phyloP scores from a whole-genome alignment of 2,329 filamentous ascomycete genomes.

The Uncinocarpus reesii region DNA sequence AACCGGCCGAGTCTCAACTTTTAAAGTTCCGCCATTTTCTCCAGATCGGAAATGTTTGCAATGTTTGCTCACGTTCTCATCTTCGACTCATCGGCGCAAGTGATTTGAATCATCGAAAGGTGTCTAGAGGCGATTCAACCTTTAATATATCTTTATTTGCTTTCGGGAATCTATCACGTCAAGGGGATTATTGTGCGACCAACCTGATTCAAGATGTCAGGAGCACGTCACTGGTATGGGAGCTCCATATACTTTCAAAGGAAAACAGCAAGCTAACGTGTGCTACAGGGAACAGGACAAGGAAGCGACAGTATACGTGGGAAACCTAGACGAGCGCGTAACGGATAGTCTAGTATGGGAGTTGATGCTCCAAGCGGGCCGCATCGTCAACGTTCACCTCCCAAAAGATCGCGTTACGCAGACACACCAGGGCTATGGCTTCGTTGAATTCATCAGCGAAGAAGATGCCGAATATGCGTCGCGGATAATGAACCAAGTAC shows the following conservation, averaged over 20 bases:
- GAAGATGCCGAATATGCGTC: constrained; percentile 94
- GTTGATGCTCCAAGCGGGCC: constrained; percentile 94
- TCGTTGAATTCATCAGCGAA: constrained; percentile 95
- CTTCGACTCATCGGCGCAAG: too few relatives aligned
- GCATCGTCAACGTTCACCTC: constrained; percentile 95
- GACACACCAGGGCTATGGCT: constrained; percentile 93
- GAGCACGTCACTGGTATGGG: constrained; percentile 64
- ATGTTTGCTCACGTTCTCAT: constrained; percentile 5
- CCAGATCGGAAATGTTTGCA: constrained; percentile 9
- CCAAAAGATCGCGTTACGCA: constrained; percentile 97
- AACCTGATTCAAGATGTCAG: constrained; percentile 44
- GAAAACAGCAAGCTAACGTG: constrained; percentile 21
- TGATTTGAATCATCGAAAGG: too few relatives aligned
- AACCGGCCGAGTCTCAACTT: constrained; percentile 1
- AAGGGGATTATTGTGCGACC: neutral
- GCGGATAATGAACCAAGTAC: constrained; percentile 91
- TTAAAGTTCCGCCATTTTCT: constrained; percentile 10
- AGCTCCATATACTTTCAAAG: constrained; percentile 7
- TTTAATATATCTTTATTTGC: too few relatives aligned
- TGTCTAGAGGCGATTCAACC: too few relatives aligned
- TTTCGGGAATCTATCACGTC: too few relatives aligned
- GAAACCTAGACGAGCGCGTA: constrained; percentile 95
- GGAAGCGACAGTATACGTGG: constrained; percentile 94
- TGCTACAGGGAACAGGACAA: constrained; percentile 84
- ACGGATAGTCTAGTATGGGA: constrained; percentile 88